phyloP scores from a whole-genome alignment of 768 basidiomycete species.

The Collybiopsis confluens region DNA sequence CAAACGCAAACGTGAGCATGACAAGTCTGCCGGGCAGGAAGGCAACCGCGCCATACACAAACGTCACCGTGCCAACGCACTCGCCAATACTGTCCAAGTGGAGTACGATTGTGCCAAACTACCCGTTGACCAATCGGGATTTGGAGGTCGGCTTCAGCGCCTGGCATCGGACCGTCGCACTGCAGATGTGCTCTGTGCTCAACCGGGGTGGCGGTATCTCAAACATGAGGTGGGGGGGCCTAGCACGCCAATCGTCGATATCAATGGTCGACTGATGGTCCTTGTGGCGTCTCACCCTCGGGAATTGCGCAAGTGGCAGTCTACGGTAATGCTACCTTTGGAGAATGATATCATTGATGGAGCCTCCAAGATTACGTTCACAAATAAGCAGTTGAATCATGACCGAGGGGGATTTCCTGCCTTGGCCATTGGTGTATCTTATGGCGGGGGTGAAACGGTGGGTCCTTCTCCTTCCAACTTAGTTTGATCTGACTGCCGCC shows the following conservation, averaged over 20 bases:
- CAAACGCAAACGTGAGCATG: no score
- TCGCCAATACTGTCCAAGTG: neutral
- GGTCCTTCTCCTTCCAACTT: neutral
- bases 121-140: neutral
- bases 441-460: neutral
- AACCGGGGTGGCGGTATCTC: neutral
- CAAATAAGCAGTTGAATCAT: neutral
- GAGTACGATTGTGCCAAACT: neutral
- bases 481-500: neutral
- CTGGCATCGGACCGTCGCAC: neutral
- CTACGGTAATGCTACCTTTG: neutral
- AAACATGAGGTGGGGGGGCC: no score
- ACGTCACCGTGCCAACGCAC: neutral
- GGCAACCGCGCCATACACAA: no score
- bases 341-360: neutral
- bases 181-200: neutral
- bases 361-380: neutral
- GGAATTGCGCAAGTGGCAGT: neutral
- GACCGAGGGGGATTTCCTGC: neutral
- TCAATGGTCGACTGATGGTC: neutral
- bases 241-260: neutral
- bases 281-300: neutral
- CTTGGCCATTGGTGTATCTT: neutral
- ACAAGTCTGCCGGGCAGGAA: no score
- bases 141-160: neutral